These are phyloP conservation scores for Gymnopilus junonius DNA, from an alignment of 768 basidiomycete genomes.

Conservation along the genomic window DNA sequence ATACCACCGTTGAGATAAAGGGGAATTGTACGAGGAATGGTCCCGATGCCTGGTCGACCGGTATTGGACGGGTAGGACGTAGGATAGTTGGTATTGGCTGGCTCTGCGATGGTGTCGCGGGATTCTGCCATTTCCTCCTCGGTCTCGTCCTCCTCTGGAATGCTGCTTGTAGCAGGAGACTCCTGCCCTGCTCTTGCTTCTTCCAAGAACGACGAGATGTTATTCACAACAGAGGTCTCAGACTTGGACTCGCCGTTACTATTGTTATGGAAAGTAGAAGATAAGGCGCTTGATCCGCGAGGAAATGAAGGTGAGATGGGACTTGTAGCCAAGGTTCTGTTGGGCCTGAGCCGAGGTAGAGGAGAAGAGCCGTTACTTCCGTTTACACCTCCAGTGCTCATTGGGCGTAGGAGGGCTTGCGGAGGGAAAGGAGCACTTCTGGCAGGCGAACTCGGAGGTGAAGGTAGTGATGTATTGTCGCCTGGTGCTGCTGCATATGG, in stretches of 20 bases:
- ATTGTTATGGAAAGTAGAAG: neutral
- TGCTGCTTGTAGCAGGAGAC: neutral
- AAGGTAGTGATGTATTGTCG: constrained; percentile 26
- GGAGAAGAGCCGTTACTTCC: constrained; percentile 10
- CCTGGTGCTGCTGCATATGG: constrained; percentile 44
- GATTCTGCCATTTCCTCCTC: constrained; percentile 9
- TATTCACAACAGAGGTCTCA: constrained; percentile 1
- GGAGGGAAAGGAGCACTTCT: constrained; percentile 9
- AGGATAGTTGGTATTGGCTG: neutral
- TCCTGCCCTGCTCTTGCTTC: constrained; percentile 22
- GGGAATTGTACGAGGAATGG: constrained; percentile 59
- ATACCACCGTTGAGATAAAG: constrained; percentile 39
- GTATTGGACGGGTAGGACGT: constrained; percentile 42
- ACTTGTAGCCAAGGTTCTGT: constrained; percentile 34
- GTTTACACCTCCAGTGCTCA: constrained; percentile 18
- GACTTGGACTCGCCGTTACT: neutral
- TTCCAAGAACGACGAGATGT: constrained; percentile 9
- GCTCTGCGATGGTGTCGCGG: constrained; percentile 3
- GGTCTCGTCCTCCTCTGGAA: constrained; percentile 4
- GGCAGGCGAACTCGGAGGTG: constrained; percentile 27
- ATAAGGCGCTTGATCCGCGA: constrained; percentile 9
- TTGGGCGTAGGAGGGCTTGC: constrained; percentile 13
- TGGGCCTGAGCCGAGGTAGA: constrained; percentile 29
- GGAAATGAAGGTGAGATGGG: constrained; percentile 37
- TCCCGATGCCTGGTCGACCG: constrained; percentile 48